phyloP scores from a whole-genome alignment of 345 rosid genomes.

The Draba incana region DNA sequence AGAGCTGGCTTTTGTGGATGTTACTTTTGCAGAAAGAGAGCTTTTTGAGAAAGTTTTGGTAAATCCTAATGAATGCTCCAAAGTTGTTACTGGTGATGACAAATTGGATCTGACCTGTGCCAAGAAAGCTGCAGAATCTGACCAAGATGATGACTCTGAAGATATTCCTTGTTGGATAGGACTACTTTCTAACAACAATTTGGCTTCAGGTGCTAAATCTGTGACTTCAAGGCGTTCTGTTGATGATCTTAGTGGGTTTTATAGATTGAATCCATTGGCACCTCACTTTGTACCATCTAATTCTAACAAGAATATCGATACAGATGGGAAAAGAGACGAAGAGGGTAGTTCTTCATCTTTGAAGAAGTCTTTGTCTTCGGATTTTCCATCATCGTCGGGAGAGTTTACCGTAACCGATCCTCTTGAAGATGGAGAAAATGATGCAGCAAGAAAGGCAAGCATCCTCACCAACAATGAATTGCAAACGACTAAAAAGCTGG shows the following conservation, averaged over 20 bases:
- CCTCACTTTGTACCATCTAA: constrained; percentile 53
- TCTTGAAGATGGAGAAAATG: constrained; percentile 13
- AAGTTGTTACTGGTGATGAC: constrained; percentile 28
- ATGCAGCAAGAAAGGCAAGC: background rate
- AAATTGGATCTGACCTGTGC: constrained; percentile 34
- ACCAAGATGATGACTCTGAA: constrained; percentile 50
- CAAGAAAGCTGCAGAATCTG: constrained; percentile 23
- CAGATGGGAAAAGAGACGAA: constrained; percentile 33
- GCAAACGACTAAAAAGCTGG: constrained; percentile 36
- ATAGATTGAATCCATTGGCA: constrained; percentile 55
- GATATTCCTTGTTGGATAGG: constrained; percentile 82
- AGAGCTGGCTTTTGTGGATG: constrained; percentile 6
- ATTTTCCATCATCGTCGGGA: constrained; percentile 35
- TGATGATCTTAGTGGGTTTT: constrained; percentile 40
- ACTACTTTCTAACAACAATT: constrained; percentile 25
- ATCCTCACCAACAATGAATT: constrained; percentile 25
- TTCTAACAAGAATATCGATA: constrained; percentile 38
- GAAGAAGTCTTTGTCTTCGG: constrained; percentile 42
- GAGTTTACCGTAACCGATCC: constrained; percentile 25
- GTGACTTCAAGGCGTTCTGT: constrained; percentile 29
- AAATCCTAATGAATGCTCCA: constrained; percentile 15
- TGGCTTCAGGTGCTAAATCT: constrained; percentile 23
- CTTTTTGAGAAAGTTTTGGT: background rate
- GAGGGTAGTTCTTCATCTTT: constrained; percentile 32
- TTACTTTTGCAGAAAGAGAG: constrained; percentile 24